Percentiles rank a stretch among this genome's conserved stretches.
These are phyloP conservation scores for Rutstroemia sp. DNA, from an alignment of 2,329 filamentous ascomycete genomes.

Conservation along the genomic window DNA sequence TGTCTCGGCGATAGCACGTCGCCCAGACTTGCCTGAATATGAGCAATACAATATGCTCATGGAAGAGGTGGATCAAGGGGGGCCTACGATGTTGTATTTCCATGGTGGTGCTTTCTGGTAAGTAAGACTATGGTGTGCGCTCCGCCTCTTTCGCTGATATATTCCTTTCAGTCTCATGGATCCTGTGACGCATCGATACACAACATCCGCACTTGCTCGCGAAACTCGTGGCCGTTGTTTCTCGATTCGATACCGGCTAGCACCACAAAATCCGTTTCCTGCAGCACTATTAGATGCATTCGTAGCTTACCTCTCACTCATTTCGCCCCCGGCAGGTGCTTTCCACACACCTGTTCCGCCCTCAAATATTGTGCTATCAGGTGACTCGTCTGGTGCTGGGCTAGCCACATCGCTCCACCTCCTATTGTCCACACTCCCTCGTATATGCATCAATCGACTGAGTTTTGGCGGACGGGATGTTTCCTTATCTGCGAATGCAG, in stretches of 20 bases:
- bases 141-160: not conserved
- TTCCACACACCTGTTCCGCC: constrained; percentile 59
- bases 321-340: constrained; percentile 63
- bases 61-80: constrained; percentile 54
- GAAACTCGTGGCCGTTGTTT: constrained; percentile 59
- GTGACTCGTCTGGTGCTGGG: constrained; percentile 69
- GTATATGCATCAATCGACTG: constrained; percentile 37
- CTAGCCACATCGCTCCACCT: constrained; percentile 61
- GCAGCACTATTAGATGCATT: constrained; percentile 66
- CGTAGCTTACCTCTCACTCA: constrained; percentile 56
- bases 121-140: not conserved
- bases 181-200: constrained; percentile 55
- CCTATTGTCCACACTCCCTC: constrained; percentile 55
- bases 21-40: constrained; percentile 51
- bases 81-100: constrained; percentile 60
- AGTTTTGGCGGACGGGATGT: constrained; percentile 48
- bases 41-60: constrained; percentile 61
- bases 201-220: constrained; percentile 55
- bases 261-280: constrained; percentile 69
- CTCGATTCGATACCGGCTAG: constrained; percentile 61
- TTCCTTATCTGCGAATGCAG: constrained; percentile 52
- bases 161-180: constrained; percentile 53
- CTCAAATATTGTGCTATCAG: constrained; percentile 60
- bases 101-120: constrained; percentile 59
- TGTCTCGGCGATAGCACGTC: constrained; percentile 41